Percentiles rank a stretch among this genome's conserved stretches.
Evolutionary conservation across 2,329 filamentous ascomycete species (phyloP).

Genomic region (Alternaria triticimaculans): DNA sequence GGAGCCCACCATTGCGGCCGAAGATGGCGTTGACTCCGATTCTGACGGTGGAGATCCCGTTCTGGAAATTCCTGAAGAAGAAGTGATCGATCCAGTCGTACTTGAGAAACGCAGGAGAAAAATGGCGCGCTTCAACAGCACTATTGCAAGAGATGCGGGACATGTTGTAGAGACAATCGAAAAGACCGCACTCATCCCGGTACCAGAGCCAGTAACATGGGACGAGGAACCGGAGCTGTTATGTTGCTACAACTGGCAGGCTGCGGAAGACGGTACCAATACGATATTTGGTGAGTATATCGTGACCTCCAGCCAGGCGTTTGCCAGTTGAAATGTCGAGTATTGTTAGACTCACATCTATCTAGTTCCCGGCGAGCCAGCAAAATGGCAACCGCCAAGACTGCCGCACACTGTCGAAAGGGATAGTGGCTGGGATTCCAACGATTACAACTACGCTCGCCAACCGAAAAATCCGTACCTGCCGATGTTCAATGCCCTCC

Average conservation of each 20-base stretch:
- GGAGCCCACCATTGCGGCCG: not conserved
- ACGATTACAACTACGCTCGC: constrained; percentile 39
- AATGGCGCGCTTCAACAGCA: constrained; percentile 17
- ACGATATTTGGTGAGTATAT: constrained; percentile 30
- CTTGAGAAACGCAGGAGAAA: constrained; percentile 23
- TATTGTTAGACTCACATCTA: not conserved
- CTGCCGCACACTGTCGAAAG: constrained; percentile 26
- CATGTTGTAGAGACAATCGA: constrained; percentile 22
- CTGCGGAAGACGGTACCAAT: constrained; percentile 27
- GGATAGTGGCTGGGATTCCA: constrained; percentile 31
- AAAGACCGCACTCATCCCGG: constrained; percentile 15
- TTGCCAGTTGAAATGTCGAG: not conserved
- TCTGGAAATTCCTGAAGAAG: not conserved
- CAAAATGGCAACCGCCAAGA: constrained; percentile 26
- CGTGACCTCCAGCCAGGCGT: not conserved
- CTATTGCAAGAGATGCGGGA: constrained; percentile 23
- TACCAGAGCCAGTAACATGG: constrained; percentile 26
- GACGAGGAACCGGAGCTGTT: constrained; percentile 34
- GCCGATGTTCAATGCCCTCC: constrained; percentile 35
- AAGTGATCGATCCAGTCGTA: constrained; percentile 3
- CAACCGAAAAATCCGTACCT: constrained; percentile 32
- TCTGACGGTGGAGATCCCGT: not conserved
- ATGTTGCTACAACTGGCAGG: constrained; percentile 40
- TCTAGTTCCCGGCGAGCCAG: constrained; percentile 34
- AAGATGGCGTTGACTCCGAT: not conserved